These are phyloP conservation scores for Rhizopus delemar DNA, from an alignment of 371 early-diverging fungal genomes.

Conservation along the genomic window DNA sequence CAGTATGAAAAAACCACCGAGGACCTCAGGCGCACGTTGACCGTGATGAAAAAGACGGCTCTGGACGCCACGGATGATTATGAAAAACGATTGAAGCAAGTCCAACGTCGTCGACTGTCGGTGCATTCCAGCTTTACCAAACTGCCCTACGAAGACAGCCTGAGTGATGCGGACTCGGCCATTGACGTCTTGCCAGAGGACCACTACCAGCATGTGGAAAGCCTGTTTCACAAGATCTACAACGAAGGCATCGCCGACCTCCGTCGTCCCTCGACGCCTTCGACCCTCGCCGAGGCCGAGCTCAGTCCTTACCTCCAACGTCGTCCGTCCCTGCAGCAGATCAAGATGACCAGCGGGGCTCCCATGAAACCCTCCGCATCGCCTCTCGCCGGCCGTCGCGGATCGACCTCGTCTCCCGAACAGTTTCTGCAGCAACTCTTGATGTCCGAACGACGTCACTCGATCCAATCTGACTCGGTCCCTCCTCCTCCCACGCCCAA, in stretches of 20 bases:
- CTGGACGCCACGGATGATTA: conserved; percentile 71
- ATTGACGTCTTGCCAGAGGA: conserved; percentile 44
- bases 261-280: conserved; percentile 17
- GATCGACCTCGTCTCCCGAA: conserved; percentile 48
- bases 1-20: conserved; percentile 64
- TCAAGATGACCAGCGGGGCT: neutral
- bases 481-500: conserved; percentile 9
- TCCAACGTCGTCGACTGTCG: conserved; percentile 7
- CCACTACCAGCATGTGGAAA: conserved; percentile 39
- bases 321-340: conserved; percentile 8
- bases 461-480: conserved; percentile 33
- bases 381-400: conserved; percentile 33
- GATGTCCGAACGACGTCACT: conserved; percentile 31
- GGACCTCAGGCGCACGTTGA: conserved; percentile 66
- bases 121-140: conserved; percentile 19
- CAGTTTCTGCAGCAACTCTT: conserved; percentile 42
- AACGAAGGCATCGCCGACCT: conserved; percentile 44
- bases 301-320: conserved; percentile 21
- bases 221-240: conserved; percentile 61
- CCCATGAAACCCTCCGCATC: conserved; percentile 41
- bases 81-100: conserved; percentile 64
- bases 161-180: conserved; percentile 44
- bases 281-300: conserved; percentile 10
- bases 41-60: conserved; percentile 76
- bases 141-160: conserved; percentile 19